These are phyloP conservation scores for Salvia hispanica DNA, from an alignment of 257 asterid genomes.

Conservation along the genomic window DNA sequence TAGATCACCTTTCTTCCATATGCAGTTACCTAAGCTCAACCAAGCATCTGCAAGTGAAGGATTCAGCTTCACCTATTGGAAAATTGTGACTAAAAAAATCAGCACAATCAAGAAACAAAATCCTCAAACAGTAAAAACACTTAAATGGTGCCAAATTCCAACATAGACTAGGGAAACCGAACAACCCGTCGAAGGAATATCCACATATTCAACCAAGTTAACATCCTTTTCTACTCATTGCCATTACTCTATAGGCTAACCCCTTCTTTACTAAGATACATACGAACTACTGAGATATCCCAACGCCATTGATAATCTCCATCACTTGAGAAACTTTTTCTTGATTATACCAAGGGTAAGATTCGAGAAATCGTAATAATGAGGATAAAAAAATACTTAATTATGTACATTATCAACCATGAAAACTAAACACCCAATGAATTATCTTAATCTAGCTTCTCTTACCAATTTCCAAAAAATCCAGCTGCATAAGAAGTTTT, in stretches of 20 bases:
- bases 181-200: too few species aligned
- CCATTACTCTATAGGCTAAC: background rate
- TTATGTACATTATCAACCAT: too few species aligned
- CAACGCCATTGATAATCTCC: too few species aligned
- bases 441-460: background rate
- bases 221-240: background rate
- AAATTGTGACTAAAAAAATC: conserved; percentile 9
- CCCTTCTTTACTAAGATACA: background rate
- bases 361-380: too few species aligned
- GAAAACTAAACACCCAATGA: background rate
- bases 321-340: too few species aligned
- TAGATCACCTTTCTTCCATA: too few species aligned
- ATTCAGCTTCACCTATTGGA: conserved; percentile 55
- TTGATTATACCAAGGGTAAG: too few species aligned
- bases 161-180: conserved; percentile 1
- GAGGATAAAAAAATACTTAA: too few species aligned
- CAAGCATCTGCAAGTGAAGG: too few species aligned
- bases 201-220: background rate
- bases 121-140: conserved; percentile 9
- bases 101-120: background rate
- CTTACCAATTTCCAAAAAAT: conserved; percentile 1
- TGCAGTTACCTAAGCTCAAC: too few species aligned
- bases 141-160: conserved; percentile 5
- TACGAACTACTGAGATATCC: too few species aligned
- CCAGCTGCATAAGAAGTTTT: conserved; percentile 9